phyloP scores from a whole-genome alignment of 1,284 basidiomycete species.

The Rhodotorula sp. region DNA sequence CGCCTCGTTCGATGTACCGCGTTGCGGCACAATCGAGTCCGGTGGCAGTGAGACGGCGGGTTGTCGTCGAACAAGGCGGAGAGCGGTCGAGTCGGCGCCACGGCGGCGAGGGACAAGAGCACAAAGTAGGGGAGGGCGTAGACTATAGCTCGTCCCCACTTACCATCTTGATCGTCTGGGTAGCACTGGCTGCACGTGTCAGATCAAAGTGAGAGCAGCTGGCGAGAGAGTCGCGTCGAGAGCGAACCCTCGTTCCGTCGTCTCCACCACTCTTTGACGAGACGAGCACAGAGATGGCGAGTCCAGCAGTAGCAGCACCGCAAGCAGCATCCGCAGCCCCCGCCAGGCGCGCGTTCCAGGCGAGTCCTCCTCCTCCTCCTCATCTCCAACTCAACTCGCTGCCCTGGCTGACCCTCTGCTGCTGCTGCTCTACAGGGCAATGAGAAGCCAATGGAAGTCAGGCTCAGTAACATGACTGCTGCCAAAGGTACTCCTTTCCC shows the following conservation, averaged over 20 bases:
- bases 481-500: constrained; percentile 70
- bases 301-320: constrained; percentile 3
- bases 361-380: constrained; percentile 12
- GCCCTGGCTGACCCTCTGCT: constrained; percentile 45
- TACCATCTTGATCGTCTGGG: no score
- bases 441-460: constrained; percentile 90
- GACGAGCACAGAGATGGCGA: background rate
- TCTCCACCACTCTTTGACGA: no score
- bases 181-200: background rate
- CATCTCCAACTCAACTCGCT: constrained; percentile 47
- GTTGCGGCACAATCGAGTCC: no score
- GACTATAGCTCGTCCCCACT: no score
- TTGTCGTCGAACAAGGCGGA: no score
- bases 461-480: constrained; percentile 91
- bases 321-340: background rate
- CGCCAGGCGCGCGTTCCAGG: constrained; percentile 13
- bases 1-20: no score
- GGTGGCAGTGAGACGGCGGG: no score
- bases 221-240: background rate
- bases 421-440: constrained; percentile 47
- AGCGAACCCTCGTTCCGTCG: no score
- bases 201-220: background rate
- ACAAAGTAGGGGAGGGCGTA: no score
- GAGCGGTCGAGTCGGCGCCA: no score
- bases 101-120: no score